Evolutionary conservation across 2,329 filamentous ascomycete species (phyloP).

Genomic region (Penicillium sp.): DNA sequence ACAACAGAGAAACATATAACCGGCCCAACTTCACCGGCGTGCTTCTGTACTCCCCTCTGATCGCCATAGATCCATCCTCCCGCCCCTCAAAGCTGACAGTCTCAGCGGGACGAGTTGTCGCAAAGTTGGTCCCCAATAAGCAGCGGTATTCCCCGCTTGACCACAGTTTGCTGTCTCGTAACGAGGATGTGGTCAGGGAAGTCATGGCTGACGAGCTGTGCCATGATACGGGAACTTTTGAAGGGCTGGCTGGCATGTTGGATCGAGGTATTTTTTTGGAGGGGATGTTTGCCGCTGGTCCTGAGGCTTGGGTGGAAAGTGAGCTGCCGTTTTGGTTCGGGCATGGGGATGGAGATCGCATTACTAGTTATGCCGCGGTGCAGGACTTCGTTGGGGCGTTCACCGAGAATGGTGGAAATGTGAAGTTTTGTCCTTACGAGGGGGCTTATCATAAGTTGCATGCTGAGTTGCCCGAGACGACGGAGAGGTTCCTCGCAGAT

Average conservation of each 20-base stretch:
- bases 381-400: slow-evolving; percentile 61
- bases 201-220: slow-evolving; percentile 66
- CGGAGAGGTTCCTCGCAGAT: slow-evolving; percentile 50
- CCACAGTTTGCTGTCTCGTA: slow-evolving; percentile 62
- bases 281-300: slow-evolving; percentile 36
- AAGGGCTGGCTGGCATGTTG: slow-evolving; percentile 72
- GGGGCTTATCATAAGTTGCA: slow-evolving; percentile 70
- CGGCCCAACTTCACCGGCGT: slow-evolving; percentile 66
- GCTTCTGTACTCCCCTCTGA: slow-evolving; percentile 73
- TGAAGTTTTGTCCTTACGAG: slow-evolving; percentile 68
- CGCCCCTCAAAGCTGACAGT: slow-evolving; percentile 65
- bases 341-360: slow-evolving; percentile 72
- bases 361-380: slow-evolving; percentile 64
- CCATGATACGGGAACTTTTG: slow-evolving; percentile 83
- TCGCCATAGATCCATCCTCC: slow-evolving; percentile 65
- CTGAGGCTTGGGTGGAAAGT: slow-evolving; percentile 25
- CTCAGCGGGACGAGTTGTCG: slow-evolving; percentile 63
- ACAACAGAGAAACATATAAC: slow-evolving; percentile 45
- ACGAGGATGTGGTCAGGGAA: slow-evolving; percentile 59
- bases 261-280: slow-evolving; percentile 66
- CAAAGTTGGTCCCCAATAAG: slow-evolving; percentile 62
- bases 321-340: slow-evolving; percentile 65
- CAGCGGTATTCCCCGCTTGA: slow-evolving; percentile 68
- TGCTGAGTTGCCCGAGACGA: slow-evolving; percentile 29
- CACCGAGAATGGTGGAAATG: slow-evolving; percentile 66